phyloP scores from a whole-genome alignment of 2,329 filamentous ascomycete species.

The Bimuria novae-zelandiae region DNA sequence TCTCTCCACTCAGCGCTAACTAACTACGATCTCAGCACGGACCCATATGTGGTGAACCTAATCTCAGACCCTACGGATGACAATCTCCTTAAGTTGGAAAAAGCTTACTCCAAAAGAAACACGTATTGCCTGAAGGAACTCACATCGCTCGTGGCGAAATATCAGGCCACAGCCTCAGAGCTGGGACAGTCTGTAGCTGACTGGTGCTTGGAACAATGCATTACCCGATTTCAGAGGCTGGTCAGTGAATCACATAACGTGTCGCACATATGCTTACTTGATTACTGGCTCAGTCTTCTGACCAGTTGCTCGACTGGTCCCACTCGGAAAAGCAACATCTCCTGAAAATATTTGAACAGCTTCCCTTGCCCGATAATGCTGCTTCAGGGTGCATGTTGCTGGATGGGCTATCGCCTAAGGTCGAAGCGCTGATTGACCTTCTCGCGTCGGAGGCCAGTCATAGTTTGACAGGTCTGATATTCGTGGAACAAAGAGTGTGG shows the following conservation, averaged over 20 bases:
- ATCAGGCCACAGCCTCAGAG: constrained; percentile 41
- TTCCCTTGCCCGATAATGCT: constrained; percentile 14
- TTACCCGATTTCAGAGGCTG: constrained; percentile 31
- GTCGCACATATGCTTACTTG: background rate
- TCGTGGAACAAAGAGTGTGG: constrained; percentile 52
- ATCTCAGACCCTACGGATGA: constrained; percentile 25
- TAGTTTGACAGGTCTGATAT: constrained; percentile 50
- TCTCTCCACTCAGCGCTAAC: constrained; percentile 22
- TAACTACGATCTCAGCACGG: constrained; percentile 41
- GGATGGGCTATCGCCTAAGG: constrained; percentile 40
- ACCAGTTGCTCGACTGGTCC: constrained; percentile 36
- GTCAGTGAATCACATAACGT: background rate
- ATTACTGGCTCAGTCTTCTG: constrained; percentile 8
- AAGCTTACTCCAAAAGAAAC: constrained; percentile 34
- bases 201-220: constrained; percentile 47
- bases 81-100: constrained; percentile 32
- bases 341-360: constrained; percentile 22
- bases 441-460: constrained; percentile 39
- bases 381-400: constrained; percentile 14
- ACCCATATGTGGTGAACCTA: constrained; percentile 48
- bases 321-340: constrained; percentile 44
- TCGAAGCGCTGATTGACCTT: constrained; percentile 42
- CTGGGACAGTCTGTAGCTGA: constrained; percentile 45
- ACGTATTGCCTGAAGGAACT: constrained; percentile 50
- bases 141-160: constrained; percentile 37